phyloP scores from a whole-genome alignment of 257 asterid species.

The Ehretia macrophylla region DNA sequence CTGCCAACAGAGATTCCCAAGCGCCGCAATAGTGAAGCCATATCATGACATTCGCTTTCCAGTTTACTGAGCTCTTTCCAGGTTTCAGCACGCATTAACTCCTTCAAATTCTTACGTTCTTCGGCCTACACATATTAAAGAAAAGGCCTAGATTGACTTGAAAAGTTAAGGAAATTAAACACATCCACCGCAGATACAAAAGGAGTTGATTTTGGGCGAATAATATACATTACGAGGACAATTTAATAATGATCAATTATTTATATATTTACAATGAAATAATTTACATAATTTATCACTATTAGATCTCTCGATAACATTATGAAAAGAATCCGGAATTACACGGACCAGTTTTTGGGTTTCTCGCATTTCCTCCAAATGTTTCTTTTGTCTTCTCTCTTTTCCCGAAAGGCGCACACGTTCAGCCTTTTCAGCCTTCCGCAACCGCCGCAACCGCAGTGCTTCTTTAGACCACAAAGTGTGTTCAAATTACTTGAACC shows the following conservation, averaged over 20 bases:
- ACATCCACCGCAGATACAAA: not conserved
- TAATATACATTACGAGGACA: no score
- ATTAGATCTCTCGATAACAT: no score
- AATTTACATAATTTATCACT: no score
- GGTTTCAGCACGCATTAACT: slow-evolving; percentile 58
- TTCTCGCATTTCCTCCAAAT: slow-evolving; percentile 79
- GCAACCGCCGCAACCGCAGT: slow-evolving; percentile 39
- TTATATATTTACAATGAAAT: no score
- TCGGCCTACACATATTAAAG: slow-evolving; percentile 49
- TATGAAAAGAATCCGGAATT: slow-evolving; percentile 5
- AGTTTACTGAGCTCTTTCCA: slow-evolving; percentile 51
- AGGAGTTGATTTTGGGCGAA: not conserved
- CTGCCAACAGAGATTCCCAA: slow-evolving; percentile 47
- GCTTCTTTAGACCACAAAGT: slow-evolving; percentile 83
- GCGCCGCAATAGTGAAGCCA: slow-evolving; percentile 66
- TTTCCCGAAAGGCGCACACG: slow-evolving; percentile 68
- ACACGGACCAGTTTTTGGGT: slow-evolving; percentile 71
- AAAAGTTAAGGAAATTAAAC: not conserved
- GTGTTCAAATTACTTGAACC: slow-evolving; percentile 5
- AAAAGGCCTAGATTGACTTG: slow-evolving; percentile 8
- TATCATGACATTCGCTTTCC: slow-evolving; percentile 54
- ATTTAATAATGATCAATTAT: no score
- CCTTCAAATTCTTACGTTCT: slow-evolving; percentile 85
- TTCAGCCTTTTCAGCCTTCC: slow-evolving; percentile 75
- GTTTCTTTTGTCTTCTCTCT: slow-evolving; percentile 90